Evolutionary conservation across 169 alveolate genomes (phyloP), one percentile per base, ranked within the genome.

Genomic region (Plasmodium blacklocki): DNA sequence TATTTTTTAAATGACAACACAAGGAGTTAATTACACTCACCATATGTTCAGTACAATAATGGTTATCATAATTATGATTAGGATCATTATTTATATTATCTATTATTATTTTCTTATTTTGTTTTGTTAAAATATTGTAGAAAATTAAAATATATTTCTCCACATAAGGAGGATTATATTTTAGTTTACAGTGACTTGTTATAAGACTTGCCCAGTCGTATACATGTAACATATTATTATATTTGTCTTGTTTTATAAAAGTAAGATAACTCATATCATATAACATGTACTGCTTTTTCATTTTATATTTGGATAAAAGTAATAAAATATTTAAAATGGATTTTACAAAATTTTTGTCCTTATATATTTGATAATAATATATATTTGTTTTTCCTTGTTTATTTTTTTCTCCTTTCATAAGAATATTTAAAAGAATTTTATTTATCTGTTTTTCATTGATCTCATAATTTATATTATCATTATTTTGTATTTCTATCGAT

Each of bases 181-280:
- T 45, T 8, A 59, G 26, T 29, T 43, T 74, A 18, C 73, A 32
- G 47, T 74, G 43, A 19, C 72, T 59, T 60, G 45, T 32, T 39
- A 76, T 63, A 11, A 76, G 4, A 9, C 67, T 76, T 18, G 50
- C 60, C 88, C 88, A 76, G 32, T 76, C 88, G 1, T 66, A 5
- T n/a, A 43, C 58, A 12, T 21, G 60, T 32, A 76, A 23, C 23
- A 50, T 14, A 12, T 76, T 23, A n/a, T 21, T 32, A 56, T 39
- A 50, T 21, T 63, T 62, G 3, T 29, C 26, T 3, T 58, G 67
- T 19, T 15, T 23, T 23, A 64, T 76, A 66, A 12, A 54, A 0
- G 66, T 52, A 43, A 32, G 45, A 32, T 76, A 64, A 19, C 49
- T 6, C 0, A 21, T 14, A 14, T 76, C 76, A 21, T 18, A 64